A percentile compares a stretch with the other conserved stretches of the same genome.
Conservation (phyloP, 106 monocot species). For the Iris macrosiphon region DNA sequence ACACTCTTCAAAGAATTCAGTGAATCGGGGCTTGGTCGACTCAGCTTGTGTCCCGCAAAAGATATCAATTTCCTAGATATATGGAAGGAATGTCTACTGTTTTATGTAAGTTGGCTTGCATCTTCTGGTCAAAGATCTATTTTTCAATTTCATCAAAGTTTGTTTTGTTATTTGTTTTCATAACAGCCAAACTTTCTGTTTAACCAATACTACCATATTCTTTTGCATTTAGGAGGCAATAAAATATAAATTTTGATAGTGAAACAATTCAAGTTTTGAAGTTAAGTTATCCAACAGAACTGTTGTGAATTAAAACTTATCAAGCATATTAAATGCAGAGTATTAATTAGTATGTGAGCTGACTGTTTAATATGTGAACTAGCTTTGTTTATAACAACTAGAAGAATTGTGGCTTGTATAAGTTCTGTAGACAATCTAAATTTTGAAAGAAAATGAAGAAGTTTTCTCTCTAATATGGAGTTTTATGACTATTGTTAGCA, state of each 20-base stretch:
- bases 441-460: not conserved
- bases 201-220: not conserved
- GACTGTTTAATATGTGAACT: too few relatives aligned
- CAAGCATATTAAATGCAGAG: too few relatives aligned
- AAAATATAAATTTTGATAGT: too few relatives aligned
- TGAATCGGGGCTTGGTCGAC: constrained; percentile 42
- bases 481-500: too few relatives aligned
- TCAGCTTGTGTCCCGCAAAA: constrained; percentile 27
- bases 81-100: constrained; percentile 55
- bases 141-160: not conserved
- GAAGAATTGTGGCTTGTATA: too few relatives aligned
- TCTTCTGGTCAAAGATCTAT: constrained; percentile 6
- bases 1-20: constrained; percentile 54
- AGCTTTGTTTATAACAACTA: too few relatives aligned
- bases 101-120: constrained; percentile 31
- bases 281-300: too few relatives aligned
- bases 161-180: constrained; percentile 1
- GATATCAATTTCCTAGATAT: constrained; percentile 36
- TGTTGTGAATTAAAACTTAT: too few relatives aligned
- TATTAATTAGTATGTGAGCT: too few relatives aligned
- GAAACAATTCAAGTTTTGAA: too few relatives aligned
- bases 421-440: not conserved
- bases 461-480: not conserved
- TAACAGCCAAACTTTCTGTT: not conserved
- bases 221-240: not conserved